Conservation (phyloP, 1,139 yeast genomes). For the Ogataea hybrid region DNA sequence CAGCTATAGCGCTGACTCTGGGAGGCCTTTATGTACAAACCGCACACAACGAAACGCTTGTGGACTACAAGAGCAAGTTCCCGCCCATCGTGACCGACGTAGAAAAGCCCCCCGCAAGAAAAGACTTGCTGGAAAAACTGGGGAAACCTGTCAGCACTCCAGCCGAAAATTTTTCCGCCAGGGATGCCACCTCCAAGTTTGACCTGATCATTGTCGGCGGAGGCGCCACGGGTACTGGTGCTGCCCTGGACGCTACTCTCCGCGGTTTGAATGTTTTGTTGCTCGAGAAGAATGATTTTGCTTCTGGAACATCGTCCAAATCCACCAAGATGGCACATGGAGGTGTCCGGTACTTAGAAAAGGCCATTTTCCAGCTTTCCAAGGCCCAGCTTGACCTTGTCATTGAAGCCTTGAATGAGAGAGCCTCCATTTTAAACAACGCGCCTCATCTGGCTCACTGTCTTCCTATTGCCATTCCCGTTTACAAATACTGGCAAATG, state of each 20-base stretch:
- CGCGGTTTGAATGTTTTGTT: constrained; percentile 89
- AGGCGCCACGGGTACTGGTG: constrained; percentile 95
- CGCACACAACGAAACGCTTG: constrained; percentile 13
- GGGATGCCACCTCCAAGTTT: constrained; percentile 46
- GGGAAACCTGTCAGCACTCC: constrained; percentile 30
- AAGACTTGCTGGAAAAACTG: constrained; percentile 37
- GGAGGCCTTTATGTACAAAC: constrained; percentile 2
- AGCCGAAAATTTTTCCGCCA: constrained; percentile 11
- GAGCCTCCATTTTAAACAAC: constrained; percentile 83
- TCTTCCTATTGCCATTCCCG: constrained; percentile 92
- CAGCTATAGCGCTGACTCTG: constrained; percentile 8
- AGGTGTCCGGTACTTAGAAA: constrained; percentile 93
- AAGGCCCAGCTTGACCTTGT: constrained; percentile 91
- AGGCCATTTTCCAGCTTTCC: constrained; percentile 88
- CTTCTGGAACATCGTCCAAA: constrained; percentile 89
- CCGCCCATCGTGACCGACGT: constrained; percentile 24
- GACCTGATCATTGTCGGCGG: constrained; percentile 90
- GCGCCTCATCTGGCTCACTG: constrained; percentile 91
- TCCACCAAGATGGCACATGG: constrained; percentile 99
- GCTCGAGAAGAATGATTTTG: constrained; percentile 85
- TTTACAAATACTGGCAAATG: constrained; percentile 93
- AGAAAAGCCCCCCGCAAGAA: constrained; percentile 38
- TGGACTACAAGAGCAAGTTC: constrained; percentile 15
- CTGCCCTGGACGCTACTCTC: constrained; percentile 88
- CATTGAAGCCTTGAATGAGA: constrained; percentile 89